Base-by-base conservation (phyloP, 208 protist species). In the Trypanosoma conorhini region DNA sequence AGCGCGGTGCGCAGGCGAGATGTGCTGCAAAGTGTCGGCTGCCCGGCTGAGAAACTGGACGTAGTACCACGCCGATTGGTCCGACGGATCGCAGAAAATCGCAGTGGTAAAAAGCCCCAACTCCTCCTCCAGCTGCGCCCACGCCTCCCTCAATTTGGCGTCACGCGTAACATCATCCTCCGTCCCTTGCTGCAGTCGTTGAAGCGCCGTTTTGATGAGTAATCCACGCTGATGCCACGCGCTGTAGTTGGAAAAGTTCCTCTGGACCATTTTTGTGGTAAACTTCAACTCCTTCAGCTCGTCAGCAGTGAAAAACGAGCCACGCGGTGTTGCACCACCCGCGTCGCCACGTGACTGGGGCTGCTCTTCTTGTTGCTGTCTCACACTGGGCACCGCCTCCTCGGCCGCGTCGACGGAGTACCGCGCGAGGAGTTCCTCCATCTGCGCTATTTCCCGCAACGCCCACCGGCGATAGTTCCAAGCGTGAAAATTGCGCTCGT, bases 221-320 rank as follows among this genome's bases (percentile, higher is more conserved):
- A 93, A 60, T 3, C 76, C 87, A 19, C 97, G 86, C 67, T 98
- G 89, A 85, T 99, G 98, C 97, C 97, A 99, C 22, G 97, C 96
- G 44, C 95, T 98, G 83, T 99, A 99, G 74, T 99, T 99, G 35
- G 93, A 98, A 77, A 99, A 99, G 80, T 99, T 98, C 26, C 80
- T 68, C 26, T 89, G 76, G 44, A 99, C 97, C 64, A 97, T 94
- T 24, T 48, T 57, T 0, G 69, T 80, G 15, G 96, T 97, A 78
- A 94, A 98, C 0, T 57, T 62, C 38, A 98, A 58, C 67, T 98
- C 95, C 2, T 74, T 67, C 7, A 58, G 48, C 58, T 94, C 89
- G 0, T 77, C 67, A 0, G 66, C 1, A 1, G 75, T 76, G 63
- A 92, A 92, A 26, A 84, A 59, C 2, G 51, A 55, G 15, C 10